phyloP scores from a whole-genome alignment of 305 asterid genomes.

The Striga hermonthica region DNA sequence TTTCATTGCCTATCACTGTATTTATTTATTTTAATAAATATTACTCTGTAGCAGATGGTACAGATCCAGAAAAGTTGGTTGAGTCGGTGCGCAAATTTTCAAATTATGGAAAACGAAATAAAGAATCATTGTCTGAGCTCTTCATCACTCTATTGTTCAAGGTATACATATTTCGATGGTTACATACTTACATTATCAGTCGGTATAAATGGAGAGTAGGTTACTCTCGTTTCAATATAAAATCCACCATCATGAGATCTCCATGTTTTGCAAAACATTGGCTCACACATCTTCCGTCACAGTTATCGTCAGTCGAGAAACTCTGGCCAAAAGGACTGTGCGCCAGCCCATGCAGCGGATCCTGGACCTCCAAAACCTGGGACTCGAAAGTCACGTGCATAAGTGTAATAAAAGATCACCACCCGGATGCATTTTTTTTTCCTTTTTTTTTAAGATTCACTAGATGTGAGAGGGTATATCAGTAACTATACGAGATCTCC shows the following conservation, averaged over 20 bases:
- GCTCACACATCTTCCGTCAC: constrained; percentile 32
- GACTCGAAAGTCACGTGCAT: constrained; percentile 70
- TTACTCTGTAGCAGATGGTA: constrained; percentile 49
- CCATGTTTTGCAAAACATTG: constrained; percentile 5
- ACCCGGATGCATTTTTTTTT: constrained; percentile 1
- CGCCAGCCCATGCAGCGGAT: constrained; percentile 64
- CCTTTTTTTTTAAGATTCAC: constrained; percentile 16
- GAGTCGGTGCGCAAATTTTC: constrained; percentile 52
- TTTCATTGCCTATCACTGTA: constrained; percentile 26
- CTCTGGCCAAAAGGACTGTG: constrained; percentile 92
- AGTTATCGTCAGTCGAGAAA: constrained; percentile 80
- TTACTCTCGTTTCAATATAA: background rate
- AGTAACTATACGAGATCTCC: constrained; percentile 15
- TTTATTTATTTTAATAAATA: constrained; percentile 17
- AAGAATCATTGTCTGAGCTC: constrained; percentile 80
- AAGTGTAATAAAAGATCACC: constrained; percentile 52
- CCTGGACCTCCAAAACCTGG: constrained; percentile 87
- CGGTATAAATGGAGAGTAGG: background rate
- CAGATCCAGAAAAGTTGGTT: constrained; percentile 59
- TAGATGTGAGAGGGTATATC: background rate
- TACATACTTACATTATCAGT: background rate
- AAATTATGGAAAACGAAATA: constrained; percentile 65
- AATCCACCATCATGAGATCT: background rate
- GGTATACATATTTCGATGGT: constrained; percentile 36
- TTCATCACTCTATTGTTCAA: constrained; percentile 71